Evolutionary conservation across 2,329 filamentous ascomycete species (phyloP).

Genomic region (Metarhizium humberi): DNA sequence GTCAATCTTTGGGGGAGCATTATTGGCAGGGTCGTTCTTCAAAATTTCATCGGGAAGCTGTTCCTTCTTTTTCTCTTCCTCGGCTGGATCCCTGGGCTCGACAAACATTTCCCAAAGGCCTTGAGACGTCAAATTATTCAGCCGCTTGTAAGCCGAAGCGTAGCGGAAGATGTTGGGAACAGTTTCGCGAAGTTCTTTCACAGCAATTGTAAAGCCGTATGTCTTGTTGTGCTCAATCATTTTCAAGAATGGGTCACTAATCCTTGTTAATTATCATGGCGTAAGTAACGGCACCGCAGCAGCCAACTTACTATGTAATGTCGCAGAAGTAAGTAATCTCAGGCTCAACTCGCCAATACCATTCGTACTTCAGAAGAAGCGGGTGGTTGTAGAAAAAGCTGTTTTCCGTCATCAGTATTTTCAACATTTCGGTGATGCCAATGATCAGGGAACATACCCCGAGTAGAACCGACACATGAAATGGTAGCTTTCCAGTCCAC

Average conservation of each 20-base stretch:
- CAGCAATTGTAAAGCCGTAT: conserved; percentile 96
- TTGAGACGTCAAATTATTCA: conserved; percentile 81
- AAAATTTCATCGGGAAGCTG: conserved; percentile 74
- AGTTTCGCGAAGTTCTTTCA: conserved; percentile 95
- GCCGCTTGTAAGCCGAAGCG: conserved; percentile 92
- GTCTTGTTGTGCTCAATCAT: conserved; percentile 96
- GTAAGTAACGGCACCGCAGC: not conserved
- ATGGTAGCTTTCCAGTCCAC: conserved; percentile 96
- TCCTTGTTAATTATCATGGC: conserved; percentile 30
- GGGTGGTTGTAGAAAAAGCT: conserved; percentile 97
- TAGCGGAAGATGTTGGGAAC: conserved; percentile 99
- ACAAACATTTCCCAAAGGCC: conserved; percentile 99
- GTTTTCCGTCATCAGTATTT: conserved; percentile 12
- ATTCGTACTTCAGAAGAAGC: conserved; percentile 91
- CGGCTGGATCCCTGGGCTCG: conserved; percentile 59
- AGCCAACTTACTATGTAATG: conserved; percentile 72
- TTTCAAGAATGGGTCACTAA: conserved; percentile 74
- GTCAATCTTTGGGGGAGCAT: conserved; percentile 71
- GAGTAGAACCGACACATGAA: conserved; percentile 99
- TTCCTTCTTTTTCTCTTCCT: conserved; percentile 54
- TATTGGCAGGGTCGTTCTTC: conserved; percentile 61
- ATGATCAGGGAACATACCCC: conserved; percentile 48
- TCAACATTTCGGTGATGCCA: not conserved
- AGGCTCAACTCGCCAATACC: conserved; percentile 98
- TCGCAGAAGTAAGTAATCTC: conserved; percentile 99